These are phyloP conservation scores for Trichoderma asperelloides DNA, from an alignment of 495 filamentous ascomycete species.

Conservation along the genomic window DNA sequence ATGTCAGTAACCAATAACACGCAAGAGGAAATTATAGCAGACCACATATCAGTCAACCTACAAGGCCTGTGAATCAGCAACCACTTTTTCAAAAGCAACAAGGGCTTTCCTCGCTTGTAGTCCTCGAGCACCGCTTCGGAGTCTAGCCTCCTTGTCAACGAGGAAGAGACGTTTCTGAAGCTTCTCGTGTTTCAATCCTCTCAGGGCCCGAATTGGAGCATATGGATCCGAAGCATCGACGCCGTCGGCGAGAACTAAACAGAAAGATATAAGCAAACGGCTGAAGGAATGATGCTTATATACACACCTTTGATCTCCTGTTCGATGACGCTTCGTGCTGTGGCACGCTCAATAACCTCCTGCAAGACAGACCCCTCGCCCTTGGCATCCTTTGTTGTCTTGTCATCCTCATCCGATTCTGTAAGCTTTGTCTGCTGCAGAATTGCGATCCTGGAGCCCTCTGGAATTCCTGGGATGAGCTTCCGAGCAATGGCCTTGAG, in stretches of 20 bases:
- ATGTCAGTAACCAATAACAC: neutral
- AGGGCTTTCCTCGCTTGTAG: constrained; percentile 63
- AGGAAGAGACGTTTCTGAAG: constrained; percentile 54
- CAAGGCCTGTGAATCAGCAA: constrained; percentile 46
- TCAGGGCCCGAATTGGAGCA: constrained; percentile 48
- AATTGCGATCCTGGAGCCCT: constrained; percentile 55
- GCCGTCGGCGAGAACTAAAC: constrained; percentile 27
- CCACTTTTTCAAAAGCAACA: constrained; percentile 51
- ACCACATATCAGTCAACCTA: constrained; percentile 20
- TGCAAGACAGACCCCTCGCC: constrained; percentile 45
- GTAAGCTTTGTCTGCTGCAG: constrained; percentile 56
- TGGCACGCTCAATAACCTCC: constrained; percentile 59
- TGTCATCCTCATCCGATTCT: constrained; percentile 24
- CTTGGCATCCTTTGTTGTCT: constrained; percentile 9
- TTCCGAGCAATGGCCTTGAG: constrained; percentile 67
- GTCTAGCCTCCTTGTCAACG: constrained; percentile 59
- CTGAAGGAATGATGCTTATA: neutral
- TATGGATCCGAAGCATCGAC: constrained; percentile 38
- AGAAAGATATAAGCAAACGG: constrained; percentile 23
- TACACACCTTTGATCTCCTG: constrained; percentile 37
- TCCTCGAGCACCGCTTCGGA: constrained; percentile 65
- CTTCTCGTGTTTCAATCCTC: constrained; percentile 50
- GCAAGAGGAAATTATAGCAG: neutral
- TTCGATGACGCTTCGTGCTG: constrained; percentile 46
- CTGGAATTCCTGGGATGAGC: constrained; percentile 68